Base-by-base conservation (phyloP, 805 yeast genomes). In the Saturnispora silvae region DNA sequence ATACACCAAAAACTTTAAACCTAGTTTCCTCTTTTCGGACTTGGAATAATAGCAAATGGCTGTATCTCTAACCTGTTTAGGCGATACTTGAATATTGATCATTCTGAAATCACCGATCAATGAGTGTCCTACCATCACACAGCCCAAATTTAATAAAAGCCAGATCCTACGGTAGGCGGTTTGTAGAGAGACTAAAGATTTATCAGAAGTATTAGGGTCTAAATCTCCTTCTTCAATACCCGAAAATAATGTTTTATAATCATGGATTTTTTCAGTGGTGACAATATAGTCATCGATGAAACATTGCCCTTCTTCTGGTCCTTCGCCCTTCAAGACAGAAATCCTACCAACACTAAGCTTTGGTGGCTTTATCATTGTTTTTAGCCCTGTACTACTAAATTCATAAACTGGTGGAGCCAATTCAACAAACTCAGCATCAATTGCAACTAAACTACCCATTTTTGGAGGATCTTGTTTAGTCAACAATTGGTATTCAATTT, bases 211-310 rank as follows among this genome's bases (percentile, higher is more conserved):
- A 4, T 54, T 52, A 1, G 89, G 82, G 52, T 85, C 84, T 43
- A 92, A 64, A 57, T 94, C 98, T 1, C 95, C 95, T 0, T 79
- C 80, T 47, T 82, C 85, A 37, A 92, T 87, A n/a, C 99, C 99
- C 10, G 96, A 85, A 49, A 71, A 92, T 10, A 77, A 75, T 0
- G 99, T 94, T 45, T 89, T 65, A 51, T 92, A 87, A 56, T 92
- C 95, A 37, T 79, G 74, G 37, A 92, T 79, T 18, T 65, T 72
- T 35, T 72, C 75, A 16, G 71, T 70, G 24, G 85, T 82, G 5
- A 77, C 76, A 46, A 92, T 82, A 52, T 87, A 85, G 54, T 92
- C 99, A 55, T 92, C 98, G 43, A 92, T 82, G 50, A 92, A 84
- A 5, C 96, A 86, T 2, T 67, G 68, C 0, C 86, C 92, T 41